Conservation (phyloP, 805 yeast genomes). For the Candida mattraensis region DNA sequence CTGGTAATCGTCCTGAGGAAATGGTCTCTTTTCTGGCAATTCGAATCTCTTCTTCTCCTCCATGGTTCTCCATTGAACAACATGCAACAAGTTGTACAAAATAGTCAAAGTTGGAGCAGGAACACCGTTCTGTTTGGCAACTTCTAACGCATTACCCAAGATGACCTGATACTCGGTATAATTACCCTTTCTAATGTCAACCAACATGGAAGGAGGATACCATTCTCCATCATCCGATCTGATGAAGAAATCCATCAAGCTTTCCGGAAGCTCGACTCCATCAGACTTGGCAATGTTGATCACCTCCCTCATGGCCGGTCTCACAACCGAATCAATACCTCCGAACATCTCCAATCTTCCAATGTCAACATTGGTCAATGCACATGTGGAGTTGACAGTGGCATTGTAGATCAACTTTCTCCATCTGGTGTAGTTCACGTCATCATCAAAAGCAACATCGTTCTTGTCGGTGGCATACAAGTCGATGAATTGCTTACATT, state of each 20-base stretch:
- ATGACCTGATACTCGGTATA: constrained; percentile 44
- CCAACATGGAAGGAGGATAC: constrained; percentile 49
- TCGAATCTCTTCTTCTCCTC: constrained; percentile 29
- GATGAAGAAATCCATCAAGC: constrained; percentile 47
- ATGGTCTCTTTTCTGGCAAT: constrained; percentile 34
- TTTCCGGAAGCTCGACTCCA: constrained; percentile 53
- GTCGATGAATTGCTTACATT: constrained; percentile 34
- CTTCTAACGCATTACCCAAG: constrained; percentile 40
- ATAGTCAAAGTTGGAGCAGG: constrained; percentile 32
- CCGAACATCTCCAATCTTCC: constrained; percentile 49
- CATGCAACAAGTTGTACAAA: constrained; percentile 29
- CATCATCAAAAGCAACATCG: constrained; percentile 32
- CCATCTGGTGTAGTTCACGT: constrained; percentile 44
- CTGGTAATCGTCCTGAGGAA: constrained; percentile 23
- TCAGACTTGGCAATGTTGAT: constrained; percentile 65
- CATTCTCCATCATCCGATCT: constrained; percentile 49
- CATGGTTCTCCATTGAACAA: constrained; percentile 35
- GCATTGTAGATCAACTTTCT: constrained; percentile 49
- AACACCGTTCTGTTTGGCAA: constrained; percentile 31
- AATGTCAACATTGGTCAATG: constrained; percentile 41
- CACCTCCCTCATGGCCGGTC: constrained; percentile 70
- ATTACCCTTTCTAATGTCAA: constrained; percentile 44
- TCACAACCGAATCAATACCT: constrained; percentile 39
- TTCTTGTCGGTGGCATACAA: constrained; percentile 36
- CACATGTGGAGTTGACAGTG: constrained; percentile 45